Conservation (phyloP, 352 stramenopile genomes). For the Phytophthora sansomeana region DNA sequence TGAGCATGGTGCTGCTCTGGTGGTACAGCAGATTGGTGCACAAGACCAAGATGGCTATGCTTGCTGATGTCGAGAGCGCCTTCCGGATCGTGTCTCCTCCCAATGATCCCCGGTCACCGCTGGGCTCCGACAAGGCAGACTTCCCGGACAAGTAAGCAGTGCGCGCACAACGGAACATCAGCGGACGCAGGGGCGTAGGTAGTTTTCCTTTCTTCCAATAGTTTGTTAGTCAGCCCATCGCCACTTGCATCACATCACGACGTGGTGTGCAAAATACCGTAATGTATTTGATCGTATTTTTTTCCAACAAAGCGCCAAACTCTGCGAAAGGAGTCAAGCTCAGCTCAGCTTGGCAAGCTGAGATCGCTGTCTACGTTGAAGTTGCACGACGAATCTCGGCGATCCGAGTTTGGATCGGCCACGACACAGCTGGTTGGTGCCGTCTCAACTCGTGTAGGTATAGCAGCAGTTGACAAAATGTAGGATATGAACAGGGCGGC, state of each 20-base stretch:
- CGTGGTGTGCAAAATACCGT: not conserved
- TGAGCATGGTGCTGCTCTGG: constrained; percentile 61
- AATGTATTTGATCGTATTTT: not conserved
- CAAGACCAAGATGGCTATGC: constrained; percentile 53
- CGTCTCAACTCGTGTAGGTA: constrained; percentile 17
- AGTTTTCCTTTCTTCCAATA: constrained; percentile 5
- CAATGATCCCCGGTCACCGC: constrained; percentile 45
- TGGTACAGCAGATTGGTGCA: constrained; percentile 70
- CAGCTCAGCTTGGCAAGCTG: no score
- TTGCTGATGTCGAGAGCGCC: constrained; percentile 45
- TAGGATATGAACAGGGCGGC: constrained; percentile 11
- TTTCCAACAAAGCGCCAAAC: not conserved
- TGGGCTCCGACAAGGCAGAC: constrained; percentile 45
- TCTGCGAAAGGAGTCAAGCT: not conserved
- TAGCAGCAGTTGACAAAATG: not conserved
- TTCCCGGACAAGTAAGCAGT: constrained; percentile 30
- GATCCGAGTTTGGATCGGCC: not conserved
- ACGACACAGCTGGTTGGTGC: constrained; percentile 3
- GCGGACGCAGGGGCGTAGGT: constrained; percentile 2
- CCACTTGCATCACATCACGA: not conserved
- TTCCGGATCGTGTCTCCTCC: constrained; percentile 32
- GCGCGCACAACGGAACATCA: not conserved
- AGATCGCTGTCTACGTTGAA: not conserved
- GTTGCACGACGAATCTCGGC: not conserved
- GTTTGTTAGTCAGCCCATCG: constrained; percentile 6